Base-by-base conservation (phyloP, 495 filamentous ascomycete genomes). In the Cetradonia linearis region DNA sequence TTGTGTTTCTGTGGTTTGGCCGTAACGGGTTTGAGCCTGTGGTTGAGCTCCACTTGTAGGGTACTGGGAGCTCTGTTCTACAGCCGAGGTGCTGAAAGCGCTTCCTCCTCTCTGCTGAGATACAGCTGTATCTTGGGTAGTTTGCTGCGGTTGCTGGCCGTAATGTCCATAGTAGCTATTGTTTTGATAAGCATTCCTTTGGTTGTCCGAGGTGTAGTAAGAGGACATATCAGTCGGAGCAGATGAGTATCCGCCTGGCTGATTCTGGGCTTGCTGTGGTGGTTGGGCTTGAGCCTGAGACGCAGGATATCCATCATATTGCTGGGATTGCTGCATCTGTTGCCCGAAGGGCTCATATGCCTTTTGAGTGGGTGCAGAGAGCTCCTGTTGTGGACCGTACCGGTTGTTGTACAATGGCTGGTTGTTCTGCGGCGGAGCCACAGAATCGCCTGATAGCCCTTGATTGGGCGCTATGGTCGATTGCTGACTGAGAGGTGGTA, bases 331-430 rank as follows among this genome's bases (percentile, higher is more conserved):
- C 66, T 86, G 81, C 37, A 79, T 76, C 59, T 91, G 90, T 66
- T 92, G 89, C 55, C 78, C 81, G 72, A 95, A 98, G 2, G 86
- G 79, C 67, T 98, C 92, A 72, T 89, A 96, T 23, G 84, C 78
- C 72, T 97, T 97, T 68, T 89, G 88, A 11, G 78, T 72, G 20
- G 78, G 73, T 14, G 88, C 79, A 46, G 81, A 68, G 44, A 73
- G 69, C 49, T 89, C 86, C 57, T 82, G 80, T 47, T 76, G 76
- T 48, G 72, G 71, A 53, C 79, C 81, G 70, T 88, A 96, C 55
- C 92, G 87, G 58, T 68, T 71, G 54, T 68, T 71, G 60, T 80
- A 82, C 56, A 70, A 72, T 27, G 73, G 74, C 71, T 82, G 81
- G 47, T 73, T 71, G 57, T 65, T 75, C 42, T 77, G 75, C 25